These are phyloP conservation scores for Alternaria gaisen DNA, from an alignment of 2,329 filamentous ascomycete genomes.

Conservation along the genomic window DNA sequence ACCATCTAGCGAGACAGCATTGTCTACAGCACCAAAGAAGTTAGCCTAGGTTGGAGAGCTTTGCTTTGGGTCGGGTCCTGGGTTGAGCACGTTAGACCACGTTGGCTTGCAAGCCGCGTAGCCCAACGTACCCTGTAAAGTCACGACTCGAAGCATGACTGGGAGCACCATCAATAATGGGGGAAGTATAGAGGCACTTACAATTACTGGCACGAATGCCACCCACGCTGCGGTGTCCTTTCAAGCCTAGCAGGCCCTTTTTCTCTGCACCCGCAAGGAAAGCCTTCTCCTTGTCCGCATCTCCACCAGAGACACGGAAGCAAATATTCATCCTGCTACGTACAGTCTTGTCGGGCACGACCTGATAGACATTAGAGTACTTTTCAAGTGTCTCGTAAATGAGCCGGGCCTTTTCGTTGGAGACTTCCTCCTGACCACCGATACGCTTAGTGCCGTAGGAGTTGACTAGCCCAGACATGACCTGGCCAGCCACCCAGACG, in stretches of 20 bases:
- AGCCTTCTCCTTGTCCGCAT: conserved; percentile 76
- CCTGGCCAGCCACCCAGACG: conserved; percentile 88
- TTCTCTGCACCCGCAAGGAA: conserved; percentile 79
- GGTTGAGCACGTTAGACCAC: conserved; percentile 8
- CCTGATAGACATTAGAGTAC: conserved; percentile 74
- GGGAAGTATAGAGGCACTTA: conserved; percentile 41
- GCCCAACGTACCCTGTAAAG: conserved; percentile 25
- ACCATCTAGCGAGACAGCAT: conserved; percentile 75
- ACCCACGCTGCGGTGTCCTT: conserved; percentile 87
- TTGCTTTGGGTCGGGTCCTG: conserved; percentile 10
- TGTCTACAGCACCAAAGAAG: conserved; percentile 61
- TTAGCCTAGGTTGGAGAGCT: conserved; percentile 25
- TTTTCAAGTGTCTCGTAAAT: conserved; percentile 83
- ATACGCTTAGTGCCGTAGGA: conserved; percentile 73
- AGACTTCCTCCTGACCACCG: conserved; percentile 76
- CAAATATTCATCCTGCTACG: conserved; percentile 96
- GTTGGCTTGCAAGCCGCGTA: conserved; percentile 5
- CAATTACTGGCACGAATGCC: conserved; percentile 87
- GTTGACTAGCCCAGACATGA: conserved; percentile 77
- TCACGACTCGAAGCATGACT: conserved; percentile 10
- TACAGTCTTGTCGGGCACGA: conserved; percentile 78
- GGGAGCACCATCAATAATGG: conserved; percentile 12
- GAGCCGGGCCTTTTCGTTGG: conserved; percentile 76
- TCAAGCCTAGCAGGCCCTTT: conserved; percentile 77
- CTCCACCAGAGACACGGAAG: conserved; percentile 76